phyloP scores from a whole-genome alignment of 1,284 basidiomycete genomes.

The Melanopsichium pennsylvanicum region DNA sequence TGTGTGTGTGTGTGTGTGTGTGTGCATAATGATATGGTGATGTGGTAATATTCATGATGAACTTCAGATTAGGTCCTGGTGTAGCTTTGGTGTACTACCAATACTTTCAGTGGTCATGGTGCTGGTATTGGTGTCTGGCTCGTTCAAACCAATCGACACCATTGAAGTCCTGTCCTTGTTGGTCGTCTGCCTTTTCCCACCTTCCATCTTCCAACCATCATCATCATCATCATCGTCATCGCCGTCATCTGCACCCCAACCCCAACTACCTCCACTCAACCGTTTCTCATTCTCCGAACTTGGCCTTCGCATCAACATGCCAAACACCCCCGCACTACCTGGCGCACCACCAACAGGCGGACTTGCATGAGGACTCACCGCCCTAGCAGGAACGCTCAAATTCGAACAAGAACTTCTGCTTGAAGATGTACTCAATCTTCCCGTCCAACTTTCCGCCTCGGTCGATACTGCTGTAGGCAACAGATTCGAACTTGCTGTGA shows the following conservation, averaged over 20 bases:
- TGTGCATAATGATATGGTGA: no score
- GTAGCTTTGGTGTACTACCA: not conserved
- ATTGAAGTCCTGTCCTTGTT: no score
- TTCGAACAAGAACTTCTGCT: not conserved
- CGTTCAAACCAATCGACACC: not conserved
- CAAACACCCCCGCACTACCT: slow-evolving; percentile 22
- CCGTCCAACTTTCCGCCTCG: no score
- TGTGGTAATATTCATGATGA: no score
- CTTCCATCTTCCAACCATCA: not conserved
- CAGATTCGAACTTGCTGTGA: no score
- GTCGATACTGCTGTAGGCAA: no score
- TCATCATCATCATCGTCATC: slow-evolving; percentile 3
- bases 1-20: no score
- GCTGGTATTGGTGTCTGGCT: no score
- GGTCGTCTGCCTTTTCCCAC: not conserved
- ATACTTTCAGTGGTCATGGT: no score
- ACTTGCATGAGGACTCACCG: slow-evolving; percentile 2
- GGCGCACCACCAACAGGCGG: slow-evolving; percentile 16
- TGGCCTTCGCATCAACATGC: slow-evolving; percentile 8
- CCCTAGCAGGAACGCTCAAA: not conserved
- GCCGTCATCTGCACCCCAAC: slow-evolving; percentile 4
- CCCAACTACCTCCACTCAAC: slow-evolving; percentile 19
- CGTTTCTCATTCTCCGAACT: not conserved
- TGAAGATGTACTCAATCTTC: slow-evolving; percentile 8
- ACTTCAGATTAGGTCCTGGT: no score